Conservation (phyloP, 23 red algal species). For the Gracilariopsis chorda region DNA sequence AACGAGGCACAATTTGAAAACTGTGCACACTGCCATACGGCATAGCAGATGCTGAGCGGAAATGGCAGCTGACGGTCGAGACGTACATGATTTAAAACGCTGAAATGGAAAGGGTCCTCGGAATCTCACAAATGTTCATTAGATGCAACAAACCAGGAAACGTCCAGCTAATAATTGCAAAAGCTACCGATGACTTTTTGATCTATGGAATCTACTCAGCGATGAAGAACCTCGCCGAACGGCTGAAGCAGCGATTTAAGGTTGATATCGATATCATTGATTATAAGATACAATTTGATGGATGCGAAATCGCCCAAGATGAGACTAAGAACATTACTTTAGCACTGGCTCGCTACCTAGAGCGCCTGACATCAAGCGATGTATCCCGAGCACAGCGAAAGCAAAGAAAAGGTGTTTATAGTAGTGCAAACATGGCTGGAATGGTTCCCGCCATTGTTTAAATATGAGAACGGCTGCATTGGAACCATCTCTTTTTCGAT, state of each 20-base stretch:
- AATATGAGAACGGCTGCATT: too few relatives aligned
- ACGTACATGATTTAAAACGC: neutral
- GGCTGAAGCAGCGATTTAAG: neutral
- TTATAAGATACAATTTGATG: constrained; percentile 17
- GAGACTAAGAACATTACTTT: neutral
- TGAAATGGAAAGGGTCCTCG: neutral
- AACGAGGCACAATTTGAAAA: neutral
- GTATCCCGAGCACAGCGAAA: neutral
- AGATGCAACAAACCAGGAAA: neutral
- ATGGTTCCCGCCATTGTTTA: too few relatives aligned
- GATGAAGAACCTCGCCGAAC: neutral
- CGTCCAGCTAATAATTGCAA: neutral
- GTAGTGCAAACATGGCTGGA: too few relatives aligned
- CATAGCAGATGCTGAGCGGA: constrained; percentile 14
- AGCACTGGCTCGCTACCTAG: neutral
- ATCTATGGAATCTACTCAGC: neutral
- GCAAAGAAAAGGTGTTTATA: too few relatives aligned
- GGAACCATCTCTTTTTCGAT: too few relatives aligned
- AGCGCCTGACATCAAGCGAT: neutral
- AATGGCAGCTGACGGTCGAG: constrained; percentile 6
- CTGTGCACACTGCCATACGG: constrained; percentile 20
- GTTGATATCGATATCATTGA: neutral
- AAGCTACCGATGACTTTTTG: constrained; percentile 40
- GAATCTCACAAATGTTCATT: constrained; percentile 1
- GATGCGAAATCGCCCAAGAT: constrained; percentile 17